phyloP scores from a whole-genome alignment of 1,284 basidiomycete genomes.

The Fomitopsis pinicola region DNA sequence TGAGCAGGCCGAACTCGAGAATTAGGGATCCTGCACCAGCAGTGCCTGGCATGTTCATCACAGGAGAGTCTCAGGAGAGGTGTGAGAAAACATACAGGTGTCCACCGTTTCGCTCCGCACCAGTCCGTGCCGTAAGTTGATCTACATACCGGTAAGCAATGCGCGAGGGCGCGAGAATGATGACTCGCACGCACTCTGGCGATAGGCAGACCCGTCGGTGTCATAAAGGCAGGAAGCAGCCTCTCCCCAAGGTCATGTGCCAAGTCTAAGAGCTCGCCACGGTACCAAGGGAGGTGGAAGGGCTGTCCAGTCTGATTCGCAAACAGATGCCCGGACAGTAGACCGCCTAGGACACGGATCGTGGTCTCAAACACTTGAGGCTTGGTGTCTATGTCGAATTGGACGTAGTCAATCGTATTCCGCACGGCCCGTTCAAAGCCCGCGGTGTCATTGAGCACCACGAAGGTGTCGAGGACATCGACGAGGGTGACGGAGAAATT shows the following conservation, averaged over 20 bases:
- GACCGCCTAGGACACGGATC: constrained; percentile 84
- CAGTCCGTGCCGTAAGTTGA: constrained; percentile 75
- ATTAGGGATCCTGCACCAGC: constrained; percentile 91
- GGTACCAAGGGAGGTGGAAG: constrained; percentile 76
- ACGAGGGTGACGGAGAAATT: constrained; percentile 83
- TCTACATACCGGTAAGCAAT: constrained; percentile 33
- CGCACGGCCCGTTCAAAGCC: constrained; percentile 77
- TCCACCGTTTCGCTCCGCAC: constrained; percentile 66
- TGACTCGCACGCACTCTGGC: constrained; percentile 57
- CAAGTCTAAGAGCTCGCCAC: constrained; percentile 68
- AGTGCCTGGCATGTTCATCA: constrained; percentile 49
- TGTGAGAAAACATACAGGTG: constrained; percentile 57
- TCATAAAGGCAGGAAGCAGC: constrained; percentile 84
- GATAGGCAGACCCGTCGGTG: constrained; percentile 85
- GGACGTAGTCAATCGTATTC: constrained; percentile 73
- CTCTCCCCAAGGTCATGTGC: constrained; percentile 84
- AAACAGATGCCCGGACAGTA: constrained; percentile 84
- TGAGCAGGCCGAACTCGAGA: constrained; percentile 88
- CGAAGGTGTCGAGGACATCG: constrained; percentile 79
- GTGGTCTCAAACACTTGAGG: constrained; percentile 92
- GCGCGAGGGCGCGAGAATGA: constrained; percentile 6
- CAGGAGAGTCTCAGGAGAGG: background rate
- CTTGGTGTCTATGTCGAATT: constrained; percentile 85
- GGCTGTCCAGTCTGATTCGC: constrained; percentile 59
- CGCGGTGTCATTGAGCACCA: constrained; percentile 67